Evolutionary conservation across 2,329 filamentous ascomycete genomes (phyloP).

Genomic region (Colletotrichum gloeosporioides): DNA sequence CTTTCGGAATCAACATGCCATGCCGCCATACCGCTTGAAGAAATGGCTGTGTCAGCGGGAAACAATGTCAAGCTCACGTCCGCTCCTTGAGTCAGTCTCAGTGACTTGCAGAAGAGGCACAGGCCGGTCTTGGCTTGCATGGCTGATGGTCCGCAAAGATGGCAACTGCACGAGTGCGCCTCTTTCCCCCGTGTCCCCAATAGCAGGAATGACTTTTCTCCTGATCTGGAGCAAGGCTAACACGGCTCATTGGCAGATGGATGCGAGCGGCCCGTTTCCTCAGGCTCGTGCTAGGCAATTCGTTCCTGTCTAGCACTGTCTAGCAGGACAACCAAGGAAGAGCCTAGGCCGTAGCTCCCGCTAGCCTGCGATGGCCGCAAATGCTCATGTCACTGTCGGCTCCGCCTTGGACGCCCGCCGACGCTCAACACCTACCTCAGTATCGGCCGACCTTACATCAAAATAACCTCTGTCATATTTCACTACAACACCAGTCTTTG

Average conservation of each 20-base stretch:
- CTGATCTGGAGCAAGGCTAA: neutral
- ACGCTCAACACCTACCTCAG: neutral
- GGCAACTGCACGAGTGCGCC: neutral
- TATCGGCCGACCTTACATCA: neutral
- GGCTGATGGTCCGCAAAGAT: neutral
- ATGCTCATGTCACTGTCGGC: neutral
- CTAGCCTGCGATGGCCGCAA: neutral
- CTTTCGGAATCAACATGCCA: neutral
- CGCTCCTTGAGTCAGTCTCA: neutral
- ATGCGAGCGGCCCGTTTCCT: constrained; percentile 10
- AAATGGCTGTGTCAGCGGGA: neutral
- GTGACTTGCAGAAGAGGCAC: neutral
- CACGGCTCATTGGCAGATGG: neutral
- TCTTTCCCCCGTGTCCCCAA: neutral
- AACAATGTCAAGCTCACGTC: neutral
- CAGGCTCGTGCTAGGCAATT: neutral
- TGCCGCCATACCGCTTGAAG: neutral
- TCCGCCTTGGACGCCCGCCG: neutral
- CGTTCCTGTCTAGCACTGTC: neutral
- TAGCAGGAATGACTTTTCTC: neutral
- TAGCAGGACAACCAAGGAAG: neutral
- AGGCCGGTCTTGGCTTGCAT: constrained; percentile 1
- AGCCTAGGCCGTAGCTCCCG: neutral
- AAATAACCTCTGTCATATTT: neutral
- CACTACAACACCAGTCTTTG: neutral